Evolutionary conservation across 2,329 filamentous ascomycete species (phyloP).

Genomic region (Tolypocladium ovalisporum): DNA sequence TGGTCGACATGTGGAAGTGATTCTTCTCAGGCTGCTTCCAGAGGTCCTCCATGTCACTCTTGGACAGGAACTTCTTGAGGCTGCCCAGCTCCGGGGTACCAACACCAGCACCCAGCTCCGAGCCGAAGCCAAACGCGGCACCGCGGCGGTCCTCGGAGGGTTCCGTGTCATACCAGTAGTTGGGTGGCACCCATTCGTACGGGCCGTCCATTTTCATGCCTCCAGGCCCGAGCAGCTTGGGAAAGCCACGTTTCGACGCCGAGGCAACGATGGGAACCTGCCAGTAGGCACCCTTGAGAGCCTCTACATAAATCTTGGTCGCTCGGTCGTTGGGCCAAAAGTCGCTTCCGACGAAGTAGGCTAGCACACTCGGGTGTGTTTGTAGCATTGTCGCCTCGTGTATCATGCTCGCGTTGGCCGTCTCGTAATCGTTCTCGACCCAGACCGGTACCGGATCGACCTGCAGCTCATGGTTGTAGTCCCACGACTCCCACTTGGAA

Average conservation of each 20-base stretch:
- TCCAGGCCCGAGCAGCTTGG: slow-evolving; percentile 37
- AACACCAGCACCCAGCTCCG: slow-evolving; percentile 50
- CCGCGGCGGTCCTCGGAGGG: slow-evolving; percentile 30
- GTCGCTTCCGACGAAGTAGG: slow-evolving; percentile 50
- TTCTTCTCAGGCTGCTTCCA: slow-evolving; percentile 43
- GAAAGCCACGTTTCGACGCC: slow-evolving; percentile 42
- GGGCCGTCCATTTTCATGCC: slow-evolving; percentile 58
- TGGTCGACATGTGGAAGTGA: slow-evolving; percentile 50
- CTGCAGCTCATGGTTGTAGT: slow-evolving; percentile 42
- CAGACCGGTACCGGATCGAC: slow-evolving; percentile 28
- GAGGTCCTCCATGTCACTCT: slow-evolving; percentile 38
- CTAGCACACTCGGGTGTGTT: slow-evolving; percentile 45
- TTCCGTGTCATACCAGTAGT: slow-evolving; percentile 47
- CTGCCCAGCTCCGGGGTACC: slow-evolving; percentile 48
- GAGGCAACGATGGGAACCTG: slow-evolving; percentile 45
- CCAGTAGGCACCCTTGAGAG: slow-evolving; percentile 41
- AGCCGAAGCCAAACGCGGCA: slow-evolving; percentile 52
- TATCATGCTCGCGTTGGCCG: slow-evolving; percentile 41
- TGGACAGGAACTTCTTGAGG: slow-evolving; percentile 40
- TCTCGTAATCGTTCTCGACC: slow-evolving; percentile 41
- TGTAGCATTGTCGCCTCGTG: slow-evolving; percentile 52
- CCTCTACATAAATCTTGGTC: slow-evolving; percentile 39
- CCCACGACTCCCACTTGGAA: slow-evolving; percentile 57
- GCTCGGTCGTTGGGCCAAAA: slow-evolving; percentile 51
- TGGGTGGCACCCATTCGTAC: slow-evolving; percentile 56